Evolutionary conservation across 148 eudicot species (phyloP), one percentile per base, ranked within the genome.

Genomic region (Persicaria tinctoria): DNA sequence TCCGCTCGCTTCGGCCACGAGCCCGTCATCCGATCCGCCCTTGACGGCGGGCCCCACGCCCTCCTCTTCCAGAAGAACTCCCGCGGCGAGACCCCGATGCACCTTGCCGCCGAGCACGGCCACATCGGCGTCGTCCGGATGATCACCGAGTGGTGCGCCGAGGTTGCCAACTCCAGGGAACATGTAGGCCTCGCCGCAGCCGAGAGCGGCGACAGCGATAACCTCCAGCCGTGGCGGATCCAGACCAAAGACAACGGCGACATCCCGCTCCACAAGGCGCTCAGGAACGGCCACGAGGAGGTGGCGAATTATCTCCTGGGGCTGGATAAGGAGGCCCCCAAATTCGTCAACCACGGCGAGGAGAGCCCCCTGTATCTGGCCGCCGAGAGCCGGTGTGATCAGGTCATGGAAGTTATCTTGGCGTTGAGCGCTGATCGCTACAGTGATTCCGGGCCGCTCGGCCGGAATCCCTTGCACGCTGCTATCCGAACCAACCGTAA

Each of bases 61-160:
- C 72, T 69, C 51, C 50, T 69, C 72, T 69, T 69, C 72, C 48
- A 69, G 12, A 46, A 46, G 71, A 69, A 69, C 51, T 10, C 51
- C 49, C 48, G 18, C 20, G 51, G 51, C 50, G 72, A 69, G 72
- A 69, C 72, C 72, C 72, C 72, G 18, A 44, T 69, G 48, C 72
- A 69, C 72, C 23, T 69, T 8, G 72, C 72, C 3, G 72, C 51
- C 11, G 23, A 45, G 72, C 51, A 44, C 18, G 72, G 72, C 72
- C 72, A 69, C 51, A 41, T 46, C 9, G 49, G 1, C 12, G 9
- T 46, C 18, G 72, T 69, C 18, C 7, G 27, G 49, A 48, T 69
- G 49, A 44, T 69, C 2, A 4, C 72, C 72, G 72, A 60, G 68
- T 8, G 68, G 44, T 60, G 32, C 13, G 12, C 68, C 1, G 68